Base-by-base conservation (phyloP, 2,329 filamentous ascomycete genomes). In the Aspergillus brasiliensis region DNA sequence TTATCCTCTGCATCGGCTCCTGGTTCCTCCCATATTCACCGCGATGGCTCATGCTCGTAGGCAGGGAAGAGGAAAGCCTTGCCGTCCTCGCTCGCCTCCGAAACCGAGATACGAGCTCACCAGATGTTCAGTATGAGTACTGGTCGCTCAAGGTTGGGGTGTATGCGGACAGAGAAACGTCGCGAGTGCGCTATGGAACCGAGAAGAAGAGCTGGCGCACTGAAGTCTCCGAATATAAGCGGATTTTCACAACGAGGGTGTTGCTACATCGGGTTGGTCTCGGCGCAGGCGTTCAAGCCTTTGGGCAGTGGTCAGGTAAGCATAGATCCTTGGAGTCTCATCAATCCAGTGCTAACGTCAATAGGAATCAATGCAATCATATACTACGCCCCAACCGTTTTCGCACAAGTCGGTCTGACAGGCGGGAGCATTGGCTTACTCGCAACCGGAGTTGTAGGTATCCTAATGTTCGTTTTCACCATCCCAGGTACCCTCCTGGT, bases 21-120 rank as follows among this genome's bases (percentile, higher is more conserved):
- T 70, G 74, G 63, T 82, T 83, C 65, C 75, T 84, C 62, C 84
- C 84, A 0, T 85, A 81, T 65, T 85, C 83, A 0, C 84, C 84
- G 0, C 77, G 84, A 15, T 85, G 83, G 77, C 77, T 86, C 8
- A 77, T 79, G 5, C 78, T 76, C 47, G 71, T 78, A 57, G 78
- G 77, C 19, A 75, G 80, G 3, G 77, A 84, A 46, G 72, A 81
- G 5, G 82, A 85, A 51, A 67, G 68, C 2, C 67, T 66, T 42
- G 25, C 63, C 10, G 70, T 68, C 0, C 59, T 72, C 17, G 62
- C 69, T 21, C 70, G 66, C 63, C 65, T 72, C 58, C 63, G 69
- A 27, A 27, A 27, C 25, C 19, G 70, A 71, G 51, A 27, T 69
- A 1, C 67, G 78, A 70, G 3, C 73, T 80, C 51, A 71, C 7